phyloP scores from a whole-genome alignment of 176 grass and related monocot genomes.

The Ensete glaucum region DNA sequence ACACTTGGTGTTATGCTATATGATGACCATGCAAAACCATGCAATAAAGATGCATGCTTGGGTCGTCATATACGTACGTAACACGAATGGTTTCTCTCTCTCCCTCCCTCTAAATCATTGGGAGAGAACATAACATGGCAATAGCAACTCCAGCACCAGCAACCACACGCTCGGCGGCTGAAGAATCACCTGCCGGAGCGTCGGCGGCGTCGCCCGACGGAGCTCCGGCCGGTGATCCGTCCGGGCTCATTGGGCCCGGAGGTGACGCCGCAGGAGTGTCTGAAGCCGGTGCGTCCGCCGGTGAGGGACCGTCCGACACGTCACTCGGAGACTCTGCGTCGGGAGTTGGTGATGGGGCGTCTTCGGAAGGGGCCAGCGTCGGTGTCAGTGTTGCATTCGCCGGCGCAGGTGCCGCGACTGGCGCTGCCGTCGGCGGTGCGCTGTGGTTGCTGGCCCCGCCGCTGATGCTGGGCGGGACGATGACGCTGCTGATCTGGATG shows the following conservation, averaged over 20 bases:
- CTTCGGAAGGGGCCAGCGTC: background rate
- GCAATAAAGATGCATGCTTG: too few relatives aligned
- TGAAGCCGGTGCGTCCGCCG: background rate
- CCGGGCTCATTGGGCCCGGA: background rate
- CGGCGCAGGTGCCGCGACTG: background rate
- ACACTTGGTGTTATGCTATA: too few relatives aligned
- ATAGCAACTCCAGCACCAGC: background rate
- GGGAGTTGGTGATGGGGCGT: too few relatives aligned
- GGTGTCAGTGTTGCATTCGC: background rate
- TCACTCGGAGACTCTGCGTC: background rate
- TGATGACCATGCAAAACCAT: too few relatives aligned
- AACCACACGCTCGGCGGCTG: background rate
- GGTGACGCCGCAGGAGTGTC: background rate
- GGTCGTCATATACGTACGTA: too few relatives aligned
- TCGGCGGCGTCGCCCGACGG: background rate
- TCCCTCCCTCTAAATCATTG: background rate
- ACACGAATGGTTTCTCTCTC: too few relatives aligned
- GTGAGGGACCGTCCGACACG: background rate
- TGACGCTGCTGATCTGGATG: background rate
- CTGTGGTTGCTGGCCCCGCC: background rate
- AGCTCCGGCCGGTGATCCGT: background rate
- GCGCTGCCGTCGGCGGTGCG: background rate
- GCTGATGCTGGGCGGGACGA: conserved; percentile 2
- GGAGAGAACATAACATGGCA: background rate
- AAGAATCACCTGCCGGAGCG: background rate